Conservation (phyloP, 2,329 filamentous ascomycete genomes). For the Cytospora mali region DNA sequence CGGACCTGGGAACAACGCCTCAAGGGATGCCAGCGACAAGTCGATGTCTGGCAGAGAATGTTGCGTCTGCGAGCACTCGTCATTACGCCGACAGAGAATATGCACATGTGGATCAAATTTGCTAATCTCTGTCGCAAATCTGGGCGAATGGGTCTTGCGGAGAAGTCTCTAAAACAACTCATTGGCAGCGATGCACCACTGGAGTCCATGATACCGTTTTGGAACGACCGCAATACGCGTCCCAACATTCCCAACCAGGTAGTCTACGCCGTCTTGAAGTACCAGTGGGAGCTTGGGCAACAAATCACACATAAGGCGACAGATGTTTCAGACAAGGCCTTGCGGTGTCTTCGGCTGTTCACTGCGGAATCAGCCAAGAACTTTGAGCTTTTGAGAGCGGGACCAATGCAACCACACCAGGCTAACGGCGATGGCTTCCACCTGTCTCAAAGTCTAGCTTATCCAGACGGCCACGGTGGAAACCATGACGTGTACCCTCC, state of each 20-base stretch:
- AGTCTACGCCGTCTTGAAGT: slow-evolving; percentile 96
- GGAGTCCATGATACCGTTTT: slow-evolving; percentile 63
- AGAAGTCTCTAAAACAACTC: slow-evolving; percentile 92
- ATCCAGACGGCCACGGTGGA: slow-evolving; percentile 47
- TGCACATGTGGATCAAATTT: slow-evolving; percentile 99
- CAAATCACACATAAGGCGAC: slow-evolving; percentile 48
- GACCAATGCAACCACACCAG: slow-evolving; percentile 47
- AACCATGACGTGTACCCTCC: slow-evolving; percentile 49
- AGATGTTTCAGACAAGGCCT: slow-evolving; percentile 55
- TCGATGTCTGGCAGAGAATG: slow-evolving; percentile 98
- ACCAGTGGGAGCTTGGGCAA: slow-evolving; percentile 87
- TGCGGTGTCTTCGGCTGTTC: slow-evolving; percentile 63
- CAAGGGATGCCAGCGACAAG: slow-evolving; percentile 93
- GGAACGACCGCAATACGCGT: slow-evolving; percentile 48
- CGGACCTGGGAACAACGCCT: slow-evolving; percentile 94
- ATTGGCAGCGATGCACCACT: slow-evolving; percentile 71
- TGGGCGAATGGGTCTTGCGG: slow-evolving; percentile 87
- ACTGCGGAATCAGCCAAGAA: slow-evolving; percentile 60
- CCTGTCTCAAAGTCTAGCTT: slow-evolving; percentile 51
- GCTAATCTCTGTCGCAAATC: slow-evolving; percentile 98
- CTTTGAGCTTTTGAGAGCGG: slow-evolving; percentile 56
- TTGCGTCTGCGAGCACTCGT: slow-evolving; percentile 91
- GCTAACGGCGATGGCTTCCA: slow-evolving; percentile 47
- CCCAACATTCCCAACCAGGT: slow-evolving; percentile 71
- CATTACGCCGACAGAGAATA: slow-evolving; percentile 87